Conservation (phyloP, 768 basidiomycete species). For the Mycena rebaudengoi region DNA sequence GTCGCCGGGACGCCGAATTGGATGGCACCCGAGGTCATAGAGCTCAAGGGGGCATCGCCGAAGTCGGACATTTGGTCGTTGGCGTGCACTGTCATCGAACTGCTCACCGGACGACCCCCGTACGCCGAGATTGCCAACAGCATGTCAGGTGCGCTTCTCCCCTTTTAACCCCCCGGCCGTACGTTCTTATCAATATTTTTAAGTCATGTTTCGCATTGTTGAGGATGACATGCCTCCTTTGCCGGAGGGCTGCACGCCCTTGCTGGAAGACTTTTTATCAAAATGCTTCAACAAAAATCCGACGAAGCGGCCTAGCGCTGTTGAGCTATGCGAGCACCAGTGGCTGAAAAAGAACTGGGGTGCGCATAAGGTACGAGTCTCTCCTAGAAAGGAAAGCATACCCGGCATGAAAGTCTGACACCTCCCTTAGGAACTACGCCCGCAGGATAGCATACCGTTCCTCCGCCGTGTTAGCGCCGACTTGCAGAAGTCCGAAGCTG, state of each 20-base stretch:
- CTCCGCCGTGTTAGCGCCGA: constrained; percentile 91
- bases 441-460: constrained; percentile 96
- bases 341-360: constrained; percentile 90
- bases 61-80: constrained; percentile 97
- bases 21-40: constrained; percentile 99
- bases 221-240: constrained; percentile 91
- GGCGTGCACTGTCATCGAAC: constrained; percentile 93
- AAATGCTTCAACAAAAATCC: constrained; percentile 94
- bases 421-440: constrained; percentile 72
- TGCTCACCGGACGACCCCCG: constrained; percentile 91
- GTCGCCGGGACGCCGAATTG: constrained; percentile 97
- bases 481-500: constrained; percentile 74
- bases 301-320: constrained; percentile 80
- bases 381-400: neutral
- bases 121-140: constrained; percentile 89
- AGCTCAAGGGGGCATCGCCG: constrained; percentile 91
- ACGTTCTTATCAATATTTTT: constrained; percentile 16
- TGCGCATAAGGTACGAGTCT: constrained; percentile 71
- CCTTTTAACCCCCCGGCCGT: constrained; percentile 14
- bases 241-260: constrained; percentile 80
- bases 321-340: constrained; percentile 85
- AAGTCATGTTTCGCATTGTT: constrained; percentile 98
- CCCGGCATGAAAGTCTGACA: neutral
- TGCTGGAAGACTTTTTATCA: constrained; percentile 81
- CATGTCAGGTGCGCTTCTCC: constrained; percentile 76